Percentiles rank a stretch among this genome's conserved stretches.
These are phyloP conservation scores for Tetrapisispora phaffii DNA, from an alignment of 805 yeast genomes.

Conservation along the genomic window DNA sequence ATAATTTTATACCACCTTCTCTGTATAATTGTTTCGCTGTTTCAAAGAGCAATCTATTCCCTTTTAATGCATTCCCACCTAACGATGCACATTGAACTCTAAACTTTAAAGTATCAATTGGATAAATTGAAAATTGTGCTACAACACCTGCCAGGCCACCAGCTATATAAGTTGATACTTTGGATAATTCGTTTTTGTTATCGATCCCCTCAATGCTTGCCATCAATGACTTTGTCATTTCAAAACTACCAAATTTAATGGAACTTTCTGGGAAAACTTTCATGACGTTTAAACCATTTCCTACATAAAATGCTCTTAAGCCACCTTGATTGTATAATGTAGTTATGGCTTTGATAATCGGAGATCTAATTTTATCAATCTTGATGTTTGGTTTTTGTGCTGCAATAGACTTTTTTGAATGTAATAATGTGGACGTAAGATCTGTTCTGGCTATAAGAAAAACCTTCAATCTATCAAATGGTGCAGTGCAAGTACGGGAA, in stretches of 20 bases:
- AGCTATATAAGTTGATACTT: constrained; percentile 71
- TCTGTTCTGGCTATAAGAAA: constrained; percentile 88
- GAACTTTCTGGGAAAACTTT: constrained; percentile 97
- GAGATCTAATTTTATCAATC: constrained; percentile 50
- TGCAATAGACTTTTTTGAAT: constrained; percentile 40
- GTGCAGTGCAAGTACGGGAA: constrained; percentile 93
- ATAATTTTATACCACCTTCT: constrained; percentile 69
- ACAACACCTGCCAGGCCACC: constrained; percentile 96
- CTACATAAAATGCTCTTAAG: constrained; percentile 77
- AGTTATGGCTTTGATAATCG: constrained; percentile 69
- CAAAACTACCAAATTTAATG: constrained; percentile 93
- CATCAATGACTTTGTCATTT: constrained; percentile 66
- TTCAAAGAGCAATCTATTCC: constrained; percentile 47
- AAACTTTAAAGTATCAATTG: constrained; percentile 89
- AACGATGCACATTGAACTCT: constrained; percentile 87
- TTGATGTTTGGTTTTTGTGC: constrained; percentile 34
- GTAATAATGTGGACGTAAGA: constrained; percentile 56
- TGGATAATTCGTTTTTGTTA: constrained; percentile 61
- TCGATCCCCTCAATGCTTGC: constrained; percentile 67
- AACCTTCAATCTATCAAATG: constrained; percentile 90
- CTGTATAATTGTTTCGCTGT: constrained; percentile 70
- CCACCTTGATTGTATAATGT: constrained; percentile 87
- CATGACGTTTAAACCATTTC: constrained; percentile 85
- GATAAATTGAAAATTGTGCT: constrained; percentile 88
- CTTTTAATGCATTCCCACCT: constrained; percentile 45